Base-by-base conservation (phyloP, 2,329 filamentous ascomycete genomes). In the Aspergillus fischeri region DNA sequence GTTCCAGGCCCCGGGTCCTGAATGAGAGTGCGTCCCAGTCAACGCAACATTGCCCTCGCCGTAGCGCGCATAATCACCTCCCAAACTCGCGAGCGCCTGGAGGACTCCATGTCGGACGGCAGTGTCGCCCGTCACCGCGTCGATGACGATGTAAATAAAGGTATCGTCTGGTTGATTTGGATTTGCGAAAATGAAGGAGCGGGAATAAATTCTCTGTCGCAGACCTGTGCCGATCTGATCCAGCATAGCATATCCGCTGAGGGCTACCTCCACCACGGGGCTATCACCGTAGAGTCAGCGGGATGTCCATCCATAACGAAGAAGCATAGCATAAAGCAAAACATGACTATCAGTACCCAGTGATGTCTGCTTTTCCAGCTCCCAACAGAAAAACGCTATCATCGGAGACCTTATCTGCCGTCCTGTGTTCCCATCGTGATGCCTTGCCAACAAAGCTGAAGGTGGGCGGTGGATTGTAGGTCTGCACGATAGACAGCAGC, bases 201-300 rank as follows among this genome's bases (percentile, higher is more conserved):
- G 86, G 42, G 91, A 92, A 75, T 94, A 93, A 17, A 96, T 80
- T 51, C 93, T 85, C 76, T 97, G 93, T 51, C 92, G 87, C 52
- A 97, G 79, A 24, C 93, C 93, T 2, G 86, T 87, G 49, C 93
- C 93, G 29, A 88, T 77, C 76, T 97, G 93, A 45, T 84, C 83
- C n/a, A 87, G 79, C 72, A 92, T 89, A 32, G 93, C 93, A 78
- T 97, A 97, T 60, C 92, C 92, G 81, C 93, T 94, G 70, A 97
- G 83, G 67, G 91, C 92, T 69, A 97, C 84, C 73, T 97, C 91
- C 24, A 95, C 92, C 11, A 95, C 91, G 0, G 92, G 91, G 2
- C 90, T 85, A 50, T 21, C 8, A 27, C 14, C 11, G 29, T 38
- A 24, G 14, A 47, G 29, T 17, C 35, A 44, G 38, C 14, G 44